A percentile compares a stretch with the other conserved stretches of the same genome.
Evolutionary conservation across 2,329 filamentous ascomycete genomes (phyloP).

Genomic region (Colletotrichum lindemuthianum): DNA sequence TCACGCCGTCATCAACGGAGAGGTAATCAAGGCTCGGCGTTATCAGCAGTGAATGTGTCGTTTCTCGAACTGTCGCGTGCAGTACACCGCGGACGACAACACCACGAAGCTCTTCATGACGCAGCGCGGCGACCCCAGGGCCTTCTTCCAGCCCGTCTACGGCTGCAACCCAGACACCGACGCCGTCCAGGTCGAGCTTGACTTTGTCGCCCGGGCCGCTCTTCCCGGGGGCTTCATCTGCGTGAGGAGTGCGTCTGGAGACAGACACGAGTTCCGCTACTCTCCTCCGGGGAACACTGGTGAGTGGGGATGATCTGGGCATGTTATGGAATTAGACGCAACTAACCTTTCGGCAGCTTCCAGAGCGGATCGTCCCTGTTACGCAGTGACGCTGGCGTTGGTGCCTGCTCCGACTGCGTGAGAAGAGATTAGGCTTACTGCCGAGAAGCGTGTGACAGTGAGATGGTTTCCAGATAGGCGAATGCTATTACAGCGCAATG

Average conservation of each 20-base stretch:
- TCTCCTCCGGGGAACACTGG: slow-evolving; percentile 51
- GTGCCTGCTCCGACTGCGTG: too few relatives aligned
- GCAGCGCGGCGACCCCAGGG: slow-evolving; percentile 52
- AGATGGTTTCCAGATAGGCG: too few relatives aligned
- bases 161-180: slow-evolving; percentile 55
- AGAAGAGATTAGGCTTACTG: too few relatives aligned
- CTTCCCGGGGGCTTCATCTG: slow-evolving; percentile 50
- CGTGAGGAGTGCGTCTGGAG: slow-evolving; percentile 49
- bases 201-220: slow-evolving; percentile 45
- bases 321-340: too few relatives aligned
- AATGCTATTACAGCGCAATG: too few relatives aligned
- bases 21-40: slow-evolving; percentile 43
- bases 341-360: too few relatives aligned
- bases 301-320: slow-evolving; percentile 33
- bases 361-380: too few relatives aligned
- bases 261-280: slow-evolving; percentile 54
- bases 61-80: not conserved
- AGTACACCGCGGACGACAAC: slow-evolving; percentile 55
- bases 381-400: too few relatives aligned
- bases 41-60: not conserved
- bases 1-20: slow-evolving; percentile 55
- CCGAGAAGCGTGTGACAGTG: too few relatives aligned
- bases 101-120: slow-evolving; percentile 61
- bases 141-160: slow-evolving; percentile 52
- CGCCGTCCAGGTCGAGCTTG: slow-evolving; percentile 49